Percentiles rank a stretch among this genome's conserved stretches.
Conservation (phyloP, 73 alveolate species). For the Durusdinium trenchii region DNA sequence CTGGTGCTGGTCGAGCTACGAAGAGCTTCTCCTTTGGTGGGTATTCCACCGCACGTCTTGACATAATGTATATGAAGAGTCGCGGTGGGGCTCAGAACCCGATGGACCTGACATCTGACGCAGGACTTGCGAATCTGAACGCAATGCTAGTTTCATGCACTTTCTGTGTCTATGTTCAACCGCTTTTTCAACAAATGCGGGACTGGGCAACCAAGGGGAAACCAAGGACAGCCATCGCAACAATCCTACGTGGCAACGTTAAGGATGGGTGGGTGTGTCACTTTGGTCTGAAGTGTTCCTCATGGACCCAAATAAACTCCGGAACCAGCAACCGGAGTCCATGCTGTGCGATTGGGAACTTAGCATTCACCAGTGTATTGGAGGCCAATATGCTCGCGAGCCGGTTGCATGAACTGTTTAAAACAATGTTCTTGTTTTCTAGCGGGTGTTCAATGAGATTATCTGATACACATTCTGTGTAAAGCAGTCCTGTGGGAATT, state of each 20-base stretch:
- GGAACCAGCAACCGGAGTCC: background rate
- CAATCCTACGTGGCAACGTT: background rate
- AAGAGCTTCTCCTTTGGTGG: background rate
- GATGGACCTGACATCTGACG: constrained; percentile 10
- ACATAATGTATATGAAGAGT: background rate
- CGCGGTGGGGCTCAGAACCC: background rate
- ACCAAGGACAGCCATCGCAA: background rate
- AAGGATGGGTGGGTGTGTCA: background rate
- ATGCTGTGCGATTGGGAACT: background rate
- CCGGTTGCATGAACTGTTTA: background rate
- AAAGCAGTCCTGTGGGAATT: background rate
- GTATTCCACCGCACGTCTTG: background rate
- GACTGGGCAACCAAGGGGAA: background rate
- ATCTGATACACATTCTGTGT: background rate
- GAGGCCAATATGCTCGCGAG: background rate
- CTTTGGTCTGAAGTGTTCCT: background rate
- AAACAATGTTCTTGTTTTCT: background rate
- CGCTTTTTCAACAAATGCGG: background rate
- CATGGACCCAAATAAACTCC: background rate
- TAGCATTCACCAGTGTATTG: background rate
- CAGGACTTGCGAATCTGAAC: background rate
- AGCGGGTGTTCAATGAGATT: background rate
- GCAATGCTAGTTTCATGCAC: background rate
- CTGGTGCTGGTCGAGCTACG: background rate
- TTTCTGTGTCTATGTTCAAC: background rate